Evolutionary conservation across 176 grass and related monocot genomes (phyloP), one percentile per base, ranked within the genome.

Genomic region (Pharus latifolius): DNA sequence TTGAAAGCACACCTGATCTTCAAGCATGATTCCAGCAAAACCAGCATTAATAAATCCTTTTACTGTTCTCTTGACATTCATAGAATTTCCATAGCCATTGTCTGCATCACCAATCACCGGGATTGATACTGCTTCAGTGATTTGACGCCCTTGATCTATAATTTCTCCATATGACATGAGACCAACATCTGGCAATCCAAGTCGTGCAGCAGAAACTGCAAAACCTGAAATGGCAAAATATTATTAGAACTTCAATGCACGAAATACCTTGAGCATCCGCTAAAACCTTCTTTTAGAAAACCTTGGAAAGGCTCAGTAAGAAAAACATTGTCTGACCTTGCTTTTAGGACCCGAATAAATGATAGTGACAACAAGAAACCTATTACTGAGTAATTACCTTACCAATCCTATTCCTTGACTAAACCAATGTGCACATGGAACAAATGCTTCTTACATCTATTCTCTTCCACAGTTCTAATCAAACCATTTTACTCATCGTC

Each of bases 1-100:
- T 46, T 22, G 19, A 32, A 44, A 22, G 6, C 50, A 41, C 65
- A 98, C 95, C 84, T 98, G 95, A 79, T 98, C 90, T 81, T 98
- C 95, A 30, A 98, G 87, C 83, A 98, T 91, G 67, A 98, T 90
- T 61, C 90, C 95, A 65, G 90, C 83, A 74, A 98, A 98, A 77
- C 95, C 90, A 81, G 95, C 95, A 51, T 91, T 87, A 61, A 98
- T 93, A 71, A 81, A 98, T n/a, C 95, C 95, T 76, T 93, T 98
- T 10, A 98, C 87, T 18, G 90, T 91, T 60, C 95, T 83, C 74
- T 98, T 98, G 7, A 93, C 87, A 88, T 93, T 98, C 84, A 98
- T 88, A 66, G 49, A 80, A 63, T 98, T 93, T 28, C 95, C 95
- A 37, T 91, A 98, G 33, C 95, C 95, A 68, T 93, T 98, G 76